These are phyloP conservation scores for Coemansia sp. DNA, from an alignment of 192 early-diverging fungal species.

Conservation along the genomic window DNA sequence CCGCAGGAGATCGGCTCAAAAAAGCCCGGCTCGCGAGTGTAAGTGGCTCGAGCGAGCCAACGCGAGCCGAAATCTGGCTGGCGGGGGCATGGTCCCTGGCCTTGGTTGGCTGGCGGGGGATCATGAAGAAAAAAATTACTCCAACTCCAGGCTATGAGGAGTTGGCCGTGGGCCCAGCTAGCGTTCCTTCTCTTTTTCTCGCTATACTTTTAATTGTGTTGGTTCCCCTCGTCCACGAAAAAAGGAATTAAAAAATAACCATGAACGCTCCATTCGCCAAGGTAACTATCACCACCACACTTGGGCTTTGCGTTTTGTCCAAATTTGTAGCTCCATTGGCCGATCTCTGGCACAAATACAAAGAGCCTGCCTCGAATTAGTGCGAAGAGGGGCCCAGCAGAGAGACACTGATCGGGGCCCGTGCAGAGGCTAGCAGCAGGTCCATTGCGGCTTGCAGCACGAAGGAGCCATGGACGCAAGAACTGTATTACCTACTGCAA, in stretches of 20 bases:
- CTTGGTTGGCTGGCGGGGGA: constrained; percentile 4
- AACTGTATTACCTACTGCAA: not conserved
- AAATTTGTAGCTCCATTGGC: not conserved
- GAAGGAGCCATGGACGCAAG: not conserved
- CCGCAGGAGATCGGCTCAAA: not conserved
- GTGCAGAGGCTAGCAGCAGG: not conserved
- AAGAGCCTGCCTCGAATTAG: not conserved
- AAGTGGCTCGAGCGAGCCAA: not conserved
- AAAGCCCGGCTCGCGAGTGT: not conserved
- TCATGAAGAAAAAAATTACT: constrained; percentile 7
- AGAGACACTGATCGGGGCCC: not conserved
- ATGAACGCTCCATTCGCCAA: constrained; percentile 56
- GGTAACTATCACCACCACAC: constrained; percentile 30
- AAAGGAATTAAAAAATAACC: constrained; percentile 29
- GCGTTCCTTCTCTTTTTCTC: constrained; percentile 25
- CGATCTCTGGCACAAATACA: not conserved
- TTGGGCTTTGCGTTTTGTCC: not conserved
- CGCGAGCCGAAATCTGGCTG: not conserved
- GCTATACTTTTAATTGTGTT: constrained; percentile 4
- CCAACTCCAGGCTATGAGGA: not conserved
- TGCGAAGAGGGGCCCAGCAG: not conserved
- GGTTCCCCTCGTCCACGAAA: constrained; percentile 11
- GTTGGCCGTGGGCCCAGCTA: not conserved
- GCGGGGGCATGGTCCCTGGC: constrained; percentile 14
- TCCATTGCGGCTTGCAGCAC: not conserved